phyloP scores from a whole-genome alignment of 2,329 filamentous ascomycete species.

The Lachnellula hyalina region DNA sequence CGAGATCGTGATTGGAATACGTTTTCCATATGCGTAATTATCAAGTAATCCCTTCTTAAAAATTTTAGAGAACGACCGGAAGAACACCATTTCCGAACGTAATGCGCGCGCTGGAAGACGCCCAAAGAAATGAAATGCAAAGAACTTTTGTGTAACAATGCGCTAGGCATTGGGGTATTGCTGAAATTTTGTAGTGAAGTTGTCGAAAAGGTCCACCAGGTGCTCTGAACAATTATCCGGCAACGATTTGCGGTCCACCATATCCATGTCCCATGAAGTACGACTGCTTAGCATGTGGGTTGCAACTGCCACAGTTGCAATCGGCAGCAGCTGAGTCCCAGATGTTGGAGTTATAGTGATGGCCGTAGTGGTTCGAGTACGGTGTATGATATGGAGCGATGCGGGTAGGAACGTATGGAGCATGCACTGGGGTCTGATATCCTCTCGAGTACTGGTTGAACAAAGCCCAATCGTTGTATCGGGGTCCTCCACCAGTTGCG shows the following conservation, averaged over 20 bases:
- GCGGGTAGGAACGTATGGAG: conserved; percentile 37
- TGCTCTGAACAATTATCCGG: conserved; percentile 27
- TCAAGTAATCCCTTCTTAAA: conserved; percentile 22
- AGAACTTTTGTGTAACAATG: conserved; percentile 28
- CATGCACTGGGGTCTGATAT: conserved; percentile 28
- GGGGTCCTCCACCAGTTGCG: conserved; percentile 41
- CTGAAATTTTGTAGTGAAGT: conserved; percentile 7
- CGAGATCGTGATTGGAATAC: conserved; percentile 29
- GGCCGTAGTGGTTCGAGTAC: conserved; percentile 39
- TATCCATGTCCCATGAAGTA: conserved; percentile 40
- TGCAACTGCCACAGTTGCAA: conserved; percentile 43
- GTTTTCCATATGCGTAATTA: conserved; percentile 24
- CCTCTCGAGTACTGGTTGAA: conserved; percentile 42
- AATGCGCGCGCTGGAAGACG: conserved; percentile 26
- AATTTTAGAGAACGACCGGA: conserved; percentile 18
- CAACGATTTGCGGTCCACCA: conserved; percentile 44
- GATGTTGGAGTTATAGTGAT: conserved; percentile 33
- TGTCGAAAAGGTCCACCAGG: neutral
- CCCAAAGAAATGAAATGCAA: conserved; percentile 23
- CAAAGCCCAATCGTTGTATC: conserved; percentile 47
- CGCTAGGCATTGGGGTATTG: conserved; percentile 24
- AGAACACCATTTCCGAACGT: conserved; percentile 25
- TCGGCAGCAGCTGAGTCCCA: conserved; percentile 42
- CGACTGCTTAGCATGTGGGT: conserved; percentile 41
- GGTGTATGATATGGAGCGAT: conserved; percentile 44